phyloP scores from a whole-genome alignment of 768 basidiomycete species.

The Candolleomyces eurysporus region DNA sequence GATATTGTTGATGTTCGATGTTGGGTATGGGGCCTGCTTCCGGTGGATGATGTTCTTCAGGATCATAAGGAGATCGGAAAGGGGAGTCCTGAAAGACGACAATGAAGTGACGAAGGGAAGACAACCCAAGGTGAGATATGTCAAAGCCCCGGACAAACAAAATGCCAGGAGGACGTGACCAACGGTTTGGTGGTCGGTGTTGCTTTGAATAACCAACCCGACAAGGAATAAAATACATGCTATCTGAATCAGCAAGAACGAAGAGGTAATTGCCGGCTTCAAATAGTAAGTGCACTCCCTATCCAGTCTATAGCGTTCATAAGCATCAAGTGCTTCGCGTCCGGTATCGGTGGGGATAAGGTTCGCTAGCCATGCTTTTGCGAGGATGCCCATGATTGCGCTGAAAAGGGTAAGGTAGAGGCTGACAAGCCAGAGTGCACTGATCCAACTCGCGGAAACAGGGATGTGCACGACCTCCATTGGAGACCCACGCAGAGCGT shows the following conservation, averaged over 20 bases:
- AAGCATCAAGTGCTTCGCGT: slow-evolving; percentile 12
- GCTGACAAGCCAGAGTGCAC: slow-evolving; percentile 24
- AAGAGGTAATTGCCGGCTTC: slow-evolving; percentile 12
- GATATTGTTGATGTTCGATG: neutral
- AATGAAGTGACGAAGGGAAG: neutral
- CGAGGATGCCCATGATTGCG: slow-evolving; percentile 24
- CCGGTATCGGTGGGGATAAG: slow-evolving; percentile 12
- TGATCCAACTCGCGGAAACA: slow-evolving; percentile 8
- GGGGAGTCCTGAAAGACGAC: neutral
- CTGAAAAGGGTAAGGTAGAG: slow-evolving; percentile 20
- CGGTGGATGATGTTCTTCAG: neutral
- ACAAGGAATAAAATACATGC: slow-evolving; percentile 15
- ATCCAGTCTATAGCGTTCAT: slow-evolving; percentile 15
- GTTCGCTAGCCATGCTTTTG: slow-evolving; percentile 17
- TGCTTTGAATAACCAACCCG: slow-evolving; percentile 10
- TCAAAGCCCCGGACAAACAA: neutral
- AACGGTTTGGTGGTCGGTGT: neutral
- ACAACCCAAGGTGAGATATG: neutral
- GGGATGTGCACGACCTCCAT: slow-evolving; percentile 7
- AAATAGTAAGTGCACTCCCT: slow-evolving; percentile 11
- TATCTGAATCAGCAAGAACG: slow-evolving; percentile 15
- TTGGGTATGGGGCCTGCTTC: no score
- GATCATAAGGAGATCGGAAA: neutral
- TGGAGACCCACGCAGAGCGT: neutral
- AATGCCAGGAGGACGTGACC: neutral